Evolutionary conservation across 2,329 filamentous ascomycete species (phyloP).

Genomic region (Xylariales sp.): DNA sequence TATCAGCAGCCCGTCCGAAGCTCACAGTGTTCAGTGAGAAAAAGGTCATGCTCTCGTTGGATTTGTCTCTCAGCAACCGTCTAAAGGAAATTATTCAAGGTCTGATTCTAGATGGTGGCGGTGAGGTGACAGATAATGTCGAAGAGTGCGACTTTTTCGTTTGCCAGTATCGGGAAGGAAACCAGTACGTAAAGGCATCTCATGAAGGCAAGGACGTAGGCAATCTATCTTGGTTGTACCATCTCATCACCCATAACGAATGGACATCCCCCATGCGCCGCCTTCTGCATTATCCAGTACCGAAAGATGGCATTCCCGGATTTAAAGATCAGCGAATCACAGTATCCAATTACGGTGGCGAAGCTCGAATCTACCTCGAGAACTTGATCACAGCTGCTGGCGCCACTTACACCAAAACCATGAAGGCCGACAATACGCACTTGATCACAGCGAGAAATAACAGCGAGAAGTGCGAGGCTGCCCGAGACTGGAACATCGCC

Average conservation of each 20-base stretch:
- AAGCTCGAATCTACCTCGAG: constrained; percentile 88
- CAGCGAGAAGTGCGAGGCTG: constrained; percentile 91
- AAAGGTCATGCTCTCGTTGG: constrained; percentile 69
- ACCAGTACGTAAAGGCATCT: constrained; percentile 72
- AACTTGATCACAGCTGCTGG: constrained; percentile 83
- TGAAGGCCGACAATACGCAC: constrained; percentile 94
- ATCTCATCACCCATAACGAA: constrained; percentile 80
- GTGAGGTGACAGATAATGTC: constrained; percentile 60
- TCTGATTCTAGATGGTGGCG: constrained; percentile 69
- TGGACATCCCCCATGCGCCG: constrained; percentile 84
- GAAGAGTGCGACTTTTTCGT: constrained; percentile 77
- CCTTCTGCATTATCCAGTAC: constrained; percentile 85
- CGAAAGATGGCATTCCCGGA: constrained; percentile 70
- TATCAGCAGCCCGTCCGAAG: constrained; percentile 36
- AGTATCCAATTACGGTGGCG: constrained; percentile 93
- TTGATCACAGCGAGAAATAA: constrained; percentile 84
- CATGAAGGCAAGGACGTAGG: constrained; percentile 78
- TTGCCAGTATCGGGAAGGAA: constrained; percentile 80
- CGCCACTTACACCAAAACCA: constrained; percentile 87
- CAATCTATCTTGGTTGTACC: constrained; percentile 90
- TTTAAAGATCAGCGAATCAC: constrained; percentile 78
- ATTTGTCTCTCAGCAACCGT: constrained; percentile 66
- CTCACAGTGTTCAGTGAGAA: constrained; percentile 74
- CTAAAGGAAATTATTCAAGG: constrained; percentile 63
- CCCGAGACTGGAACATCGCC: constrained; percentile 85